phyloP scores from a whole-genome alignment of 2,329 filamentous ascomycete species.

The Clarireedia paspali region DNA sequence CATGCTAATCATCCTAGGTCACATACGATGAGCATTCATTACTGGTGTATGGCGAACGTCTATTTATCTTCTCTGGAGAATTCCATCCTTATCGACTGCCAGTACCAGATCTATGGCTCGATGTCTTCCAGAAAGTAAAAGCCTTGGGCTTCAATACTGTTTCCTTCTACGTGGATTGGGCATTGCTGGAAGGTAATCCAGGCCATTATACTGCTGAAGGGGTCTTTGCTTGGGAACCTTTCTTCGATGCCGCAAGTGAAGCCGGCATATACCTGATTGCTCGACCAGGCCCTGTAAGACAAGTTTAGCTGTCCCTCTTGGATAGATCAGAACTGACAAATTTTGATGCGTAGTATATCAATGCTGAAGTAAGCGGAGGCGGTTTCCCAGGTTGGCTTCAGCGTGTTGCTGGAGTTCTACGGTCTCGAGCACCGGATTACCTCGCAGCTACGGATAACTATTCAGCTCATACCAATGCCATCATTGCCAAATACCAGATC shows the following conservation, averaged over 20 bases:
- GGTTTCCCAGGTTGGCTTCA: slow-evolving; percentile 78
- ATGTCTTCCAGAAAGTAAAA: slow-evolving; percentile 77
- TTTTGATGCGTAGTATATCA: slow-evolving; percentile 52
- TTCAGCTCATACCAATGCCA: slow-evolving; percentile 46
- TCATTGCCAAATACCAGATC: slow-evolving; percentile 70
- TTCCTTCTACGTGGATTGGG: slow-evolving; percentile 76
- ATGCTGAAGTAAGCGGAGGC: slow-evolving; percentile 68
- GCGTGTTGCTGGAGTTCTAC: slow-evolving; percentile 53
- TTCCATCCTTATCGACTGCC: slow-evolving; percentile 56
- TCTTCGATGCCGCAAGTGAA: slow-evolving; percentile 66
- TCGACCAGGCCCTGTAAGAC: slow-evolving; percentile 27
- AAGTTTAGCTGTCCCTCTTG: not conserved
- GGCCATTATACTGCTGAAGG: slow-evolving; percentile 64
- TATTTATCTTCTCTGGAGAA: slow-evolving; percentile 57
- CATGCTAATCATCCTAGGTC: slow-evolving; percentile 28
- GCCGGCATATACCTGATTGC: slow-evolving; percentile 74
- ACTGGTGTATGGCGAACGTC: slow-evolving; percentile 52
- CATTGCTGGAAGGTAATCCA: slow-evolving; percentile 63
- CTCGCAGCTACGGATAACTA: slow-evolving; percentile 60
- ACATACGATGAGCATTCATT: slow-evolving; percentile 59
- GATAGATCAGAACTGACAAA: not conserved
- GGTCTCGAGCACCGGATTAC: slow-evolving; percentile 55
- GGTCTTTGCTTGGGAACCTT: slow-evolving; percentile 63
- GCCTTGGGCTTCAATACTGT: slow-evolving; percentile 72
- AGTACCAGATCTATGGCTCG: slow-evolving; percentile 56